Conservation (phyloP, 805 yeast species). For the Kregervanrija delftensis region DNA sequence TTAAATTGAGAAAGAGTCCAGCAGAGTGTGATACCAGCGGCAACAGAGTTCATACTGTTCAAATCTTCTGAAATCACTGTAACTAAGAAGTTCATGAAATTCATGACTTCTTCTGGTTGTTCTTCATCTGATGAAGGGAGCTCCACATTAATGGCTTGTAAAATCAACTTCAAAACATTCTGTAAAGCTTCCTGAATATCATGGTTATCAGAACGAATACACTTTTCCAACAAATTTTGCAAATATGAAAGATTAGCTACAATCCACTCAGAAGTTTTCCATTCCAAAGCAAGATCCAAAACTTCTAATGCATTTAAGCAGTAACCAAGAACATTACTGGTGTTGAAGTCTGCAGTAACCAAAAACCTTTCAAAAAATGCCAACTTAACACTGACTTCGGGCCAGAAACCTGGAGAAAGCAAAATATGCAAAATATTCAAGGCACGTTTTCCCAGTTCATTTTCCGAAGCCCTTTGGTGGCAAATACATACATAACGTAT, state of each 20-base stretch:
- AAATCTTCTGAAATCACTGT: slow-evolving; percentile 76
- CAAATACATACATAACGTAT: slow-evolving; percentile 84
- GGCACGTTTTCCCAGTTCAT: slow-evolving; percentile 75
- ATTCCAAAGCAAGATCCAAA: slow-evolving; percentile 71
- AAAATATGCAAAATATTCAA: slow-evolving; percentile 69
- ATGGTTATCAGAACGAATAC: slow-evolving; percentile 74
- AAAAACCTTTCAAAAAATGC: slow-evolving; percentile 84
- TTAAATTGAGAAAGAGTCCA: slow-evolving; percentile 75
- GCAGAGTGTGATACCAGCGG: slow-evolving; percentile 78
- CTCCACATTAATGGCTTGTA: slow-evolving; percentile 55
- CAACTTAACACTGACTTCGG: slow-evolving; percentile 81
- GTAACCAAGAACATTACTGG: slow-evolving; percentile 64
- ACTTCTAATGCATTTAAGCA: slow-evolving; percentile 91
- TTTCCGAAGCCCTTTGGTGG: slow-evolving; percentile 78
- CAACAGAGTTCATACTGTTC: slow-evolving; percentile 60
- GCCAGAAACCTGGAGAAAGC: slow-evolving; percentile 71
- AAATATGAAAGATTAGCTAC: slow-evolving; percentile 60
- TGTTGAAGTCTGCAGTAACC: slow-evolving; percentile 66
- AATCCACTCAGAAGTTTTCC: slow-evolving; percentile 76
- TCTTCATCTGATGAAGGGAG: slow-evolving; percentile 37
- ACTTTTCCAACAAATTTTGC: slow-evolving; percentile 69
- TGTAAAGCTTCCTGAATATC: slow-evolving; percentile 83
- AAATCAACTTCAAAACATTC: slow-evolving; percentile 61
- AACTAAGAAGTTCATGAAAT: slow-evolving; percentile 54
- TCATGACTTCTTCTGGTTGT: slow-evolving; percentile 54